Evolutionary conservation across 2,329 filamentous ascomycete genomes (phyloP).

Genomic region (Neonectria sp.): DNA sequence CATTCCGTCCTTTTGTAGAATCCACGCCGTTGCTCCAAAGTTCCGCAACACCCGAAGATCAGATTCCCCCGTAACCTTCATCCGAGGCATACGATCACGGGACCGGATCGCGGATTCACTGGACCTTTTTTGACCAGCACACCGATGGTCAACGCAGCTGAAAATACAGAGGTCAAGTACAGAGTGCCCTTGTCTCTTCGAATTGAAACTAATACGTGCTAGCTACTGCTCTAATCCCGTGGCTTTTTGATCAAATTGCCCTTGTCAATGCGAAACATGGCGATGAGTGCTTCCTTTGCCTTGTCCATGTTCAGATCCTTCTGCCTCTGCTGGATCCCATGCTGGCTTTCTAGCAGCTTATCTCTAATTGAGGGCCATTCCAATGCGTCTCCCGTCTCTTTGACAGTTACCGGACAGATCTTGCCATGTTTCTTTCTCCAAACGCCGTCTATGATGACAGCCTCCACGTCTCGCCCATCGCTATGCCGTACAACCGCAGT

Average conservation of each 20-base stretch:
- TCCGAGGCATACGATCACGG: background rate
- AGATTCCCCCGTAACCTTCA: background rate
- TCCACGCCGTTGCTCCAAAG: background rate
- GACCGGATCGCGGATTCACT: background rate
- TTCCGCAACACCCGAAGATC: background rate
- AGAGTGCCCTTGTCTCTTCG: background rate
- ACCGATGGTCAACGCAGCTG: no score
- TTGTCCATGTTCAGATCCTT: constrained; percentile 23
- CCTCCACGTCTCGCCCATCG: constrained; percentile 23
- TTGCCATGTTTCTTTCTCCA: constrained; percentile 29
- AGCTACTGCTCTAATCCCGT: background rate
- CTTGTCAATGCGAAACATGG: constrained; percentile 28
- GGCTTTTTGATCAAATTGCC: constrained; percentile 8
- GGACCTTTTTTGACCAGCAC: background rate
- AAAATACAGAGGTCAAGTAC: background rate
- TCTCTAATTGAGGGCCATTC: constrained; percentile 20
- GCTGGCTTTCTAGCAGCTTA: constrained; percentile 23
- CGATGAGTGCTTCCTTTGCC: constrained; percentile 20
- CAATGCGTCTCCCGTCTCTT: constrained; percentile 11
- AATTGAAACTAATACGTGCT: background rate
- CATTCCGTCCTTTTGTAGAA: constrained; percentile 4
- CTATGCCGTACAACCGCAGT: constrained; percentile 22
- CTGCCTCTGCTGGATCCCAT: constrained; percentile 21
- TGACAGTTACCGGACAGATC: constrained; percentile 18
- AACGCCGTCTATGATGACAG: constrained; percentile 22